These are phyloP conservation scores for Paecilomyces niveus DNA, from an alignment of 2,329 filamentous ascomycete species.

Conservation along the genomic window DNA sequence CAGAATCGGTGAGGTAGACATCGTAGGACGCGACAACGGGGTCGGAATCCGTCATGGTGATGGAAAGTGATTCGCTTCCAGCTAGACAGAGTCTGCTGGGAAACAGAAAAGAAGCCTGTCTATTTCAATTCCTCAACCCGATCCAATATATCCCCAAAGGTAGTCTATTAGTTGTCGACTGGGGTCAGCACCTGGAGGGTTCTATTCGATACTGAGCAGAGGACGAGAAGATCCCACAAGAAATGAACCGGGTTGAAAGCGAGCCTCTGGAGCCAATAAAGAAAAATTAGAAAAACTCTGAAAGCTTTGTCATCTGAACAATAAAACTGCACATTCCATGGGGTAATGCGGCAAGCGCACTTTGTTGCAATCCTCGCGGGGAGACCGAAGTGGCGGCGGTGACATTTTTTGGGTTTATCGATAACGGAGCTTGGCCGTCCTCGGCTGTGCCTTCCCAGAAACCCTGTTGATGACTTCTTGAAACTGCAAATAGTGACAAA, in stretches of 20 bases:
- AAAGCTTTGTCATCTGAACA: neutral
- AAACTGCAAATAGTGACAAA: neutral
- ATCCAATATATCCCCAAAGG: neutral
- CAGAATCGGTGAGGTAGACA: constrained; percentile 73
- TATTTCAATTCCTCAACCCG: neutral
- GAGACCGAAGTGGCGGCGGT: neutral
- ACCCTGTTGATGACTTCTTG: neutral
- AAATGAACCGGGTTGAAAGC: neutral
- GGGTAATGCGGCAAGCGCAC: neutral
- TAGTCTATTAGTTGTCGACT: neutral
- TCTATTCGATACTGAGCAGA: neutral
- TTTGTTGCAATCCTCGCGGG: neutral
- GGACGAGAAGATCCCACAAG: neutral
- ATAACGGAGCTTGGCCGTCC: neutral
- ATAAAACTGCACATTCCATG: neutral
- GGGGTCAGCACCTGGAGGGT: neutral
- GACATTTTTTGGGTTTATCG: neutral
- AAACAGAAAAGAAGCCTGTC: neutral
- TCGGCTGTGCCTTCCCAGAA: neutral
- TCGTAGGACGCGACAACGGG: constrained; percentile 71
- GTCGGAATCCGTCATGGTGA: constrained; percentile 30
- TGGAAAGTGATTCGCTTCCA: neutral
- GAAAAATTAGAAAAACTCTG: neutral
- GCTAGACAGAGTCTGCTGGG: neutral
- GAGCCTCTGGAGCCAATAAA: neutral